Evolutionary conservation across 192 early-diverging fungal genomes (phyloP).

Genomic region (Coemansia sp.): DNA sequence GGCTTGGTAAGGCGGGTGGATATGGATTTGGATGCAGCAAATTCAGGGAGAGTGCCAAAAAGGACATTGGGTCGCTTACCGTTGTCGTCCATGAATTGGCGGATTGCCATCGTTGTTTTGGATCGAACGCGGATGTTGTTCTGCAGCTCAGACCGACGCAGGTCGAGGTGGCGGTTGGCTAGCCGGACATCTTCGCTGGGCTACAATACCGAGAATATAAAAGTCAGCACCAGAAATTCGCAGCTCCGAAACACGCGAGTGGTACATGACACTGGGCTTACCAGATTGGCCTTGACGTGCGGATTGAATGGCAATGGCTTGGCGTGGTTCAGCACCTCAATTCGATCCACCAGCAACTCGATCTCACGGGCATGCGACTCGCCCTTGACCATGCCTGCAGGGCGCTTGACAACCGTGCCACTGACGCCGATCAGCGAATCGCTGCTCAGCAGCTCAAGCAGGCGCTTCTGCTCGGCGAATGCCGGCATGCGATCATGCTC

Average conservation of each 20-base stretch:
- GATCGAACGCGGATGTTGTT: constrained; percentile 73
- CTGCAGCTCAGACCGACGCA: constrained; percentile 76
- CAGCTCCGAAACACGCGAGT: too few species aligned
- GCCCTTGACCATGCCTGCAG: constrained; percentile 43
- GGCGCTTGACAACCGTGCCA: constrained; percentile 65
- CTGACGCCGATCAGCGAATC: constrained; percentile 74
- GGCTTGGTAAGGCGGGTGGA: neutral
- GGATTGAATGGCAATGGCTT: constrained; percentile 35
- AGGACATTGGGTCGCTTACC: constrained; percentile 1
- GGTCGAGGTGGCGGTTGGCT: constrained; percentile 75
- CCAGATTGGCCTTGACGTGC: neutral
- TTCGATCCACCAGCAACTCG: constrained; percentile 64
- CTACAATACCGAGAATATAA: neutral
- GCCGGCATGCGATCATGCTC: constrained; percentile 53
- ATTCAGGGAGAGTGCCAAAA: constrained; percentile 2
- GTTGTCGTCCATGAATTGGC: constrained; percentile 65
- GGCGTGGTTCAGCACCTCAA: constrained; percentile 71
- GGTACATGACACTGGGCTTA: neutral
- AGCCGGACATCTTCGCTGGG: constrained; percentile 69
- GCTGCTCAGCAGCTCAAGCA: constrained; percentile 50
- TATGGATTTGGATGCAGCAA: neutral
- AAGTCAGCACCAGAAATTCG: too few species aligned
- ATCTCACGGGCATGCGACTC: constrained; percentile 60
- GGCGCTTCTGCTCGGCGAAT: constrained; percentile 26
- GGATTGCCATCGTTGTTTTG: constrained; percentile 61